phyloP scores from a whole-genome alignment of 257 asterid species.

The Scutellaria baicalensis region DNA sequence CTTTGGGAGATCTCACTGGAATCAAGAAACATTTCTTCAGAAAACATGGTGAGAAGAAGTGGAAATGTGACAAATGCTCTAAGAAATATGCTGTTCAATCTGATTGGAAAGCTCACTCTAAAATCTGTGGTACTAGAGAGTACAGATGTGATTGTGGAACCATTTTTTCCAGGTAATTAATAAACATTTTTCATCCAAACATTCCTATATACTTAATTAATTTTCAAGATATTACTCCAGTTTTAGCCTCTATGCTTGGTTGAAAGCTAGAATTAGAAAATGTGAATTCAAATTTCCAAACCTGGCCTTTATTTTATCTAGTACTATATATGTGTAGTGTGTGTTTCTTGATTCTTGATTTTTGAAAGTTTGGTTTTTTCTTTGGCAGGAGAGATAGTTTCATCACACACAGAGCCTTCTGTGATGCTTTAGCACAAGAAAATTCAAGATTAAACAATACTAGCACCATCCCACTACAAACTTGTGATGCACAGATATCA shows the following conservation, averaged over 20 bases:
- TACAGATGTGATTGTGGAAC: slow-evolving; percentile 95
- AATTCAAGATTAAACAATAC: slow-evolving; percentile 34
- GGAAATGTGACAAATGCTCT: slow-evolving; percentile 84
- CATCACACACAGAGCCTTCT: slow-evolving; percentile 83
- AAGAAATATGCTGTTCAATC: slow-evolving; percentile 84
- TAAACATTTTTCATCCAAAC: too few species aligned
- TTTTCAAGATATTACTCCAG: too few species aligned
- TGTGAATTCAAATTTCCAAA: too few species aligned
- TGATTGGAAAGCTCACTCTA: slow-evolving; percentile 93
- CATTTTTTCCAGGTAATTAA: slow-evolving; percentile 65
- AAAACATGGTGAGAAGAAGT: slow-evolving; percentile 89
- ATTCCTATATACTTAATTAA: background rate
- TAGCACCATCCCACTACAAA: slow-evolving; percentile 16
- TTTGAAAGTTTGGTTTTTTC: background rate
- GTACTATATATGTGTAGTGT: too few species aligned
- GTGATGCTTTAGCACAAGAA: slow-evolving; percentile 83
- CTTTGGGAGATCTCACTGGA: slow-evolving; percentile 89
- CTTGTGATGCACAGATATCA: background rate
- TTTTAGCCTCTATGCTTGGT: too few species aligned
- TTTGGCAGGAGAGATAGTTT: slow-evolving; percentile 81
- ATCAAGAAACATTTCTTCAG: slow-evolving; percentile 83
- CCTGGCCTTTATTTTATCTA: too few species aligned
- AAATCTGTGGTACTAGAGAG: slow-evolving; percentile 86
- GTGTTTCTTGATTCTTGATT: too few species aligned
- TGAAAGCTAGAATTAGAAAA: too few species aligned